Percentiles rank a stretch among this genome's conserved stretches.
Conservation (phyloP, 2,329 filamentous ascomycete genomes). For the Ilyonectria robusta region DNA sequence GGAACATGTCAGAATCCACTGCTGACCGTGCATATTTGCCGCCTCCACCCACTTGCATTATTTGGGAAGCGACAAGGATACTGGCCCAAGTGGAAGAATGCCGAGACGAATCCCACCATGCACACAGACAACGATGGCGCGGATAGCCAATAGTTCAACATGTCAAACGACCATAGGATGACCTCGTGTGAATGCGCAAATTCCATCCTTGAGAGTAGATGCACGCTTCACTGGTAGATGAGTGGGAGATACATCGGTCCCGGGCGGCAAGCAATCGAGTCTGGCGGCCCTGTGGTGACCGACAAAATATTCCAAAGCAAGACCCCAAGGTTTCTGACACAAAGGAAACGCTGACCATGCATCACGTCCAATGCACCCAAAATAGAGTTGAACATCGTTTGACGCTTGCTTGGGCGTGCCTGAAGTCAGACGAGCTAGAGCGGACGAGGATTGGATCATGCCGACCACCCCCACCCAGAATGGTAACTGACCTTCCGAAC, state of each 20-base stretch:
- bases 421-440: no score
- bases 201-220: not conserved
- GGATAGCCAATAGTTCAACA: not conserved
- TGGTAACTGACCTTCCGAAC: no score
- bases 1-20: slow-evolving; percentile 1
- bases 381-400: no score
- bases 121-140: not conserved
- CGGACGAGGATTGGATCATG: no score
- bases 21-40: not conserved
- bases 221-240: not conserved
- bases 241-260: not conserved
- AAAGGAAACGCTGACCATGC: slow-evolving; percentile 1
- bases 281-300: not conserved
- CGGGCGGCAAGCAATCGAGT: not conserved
- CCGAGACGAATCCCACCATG: not conserved
- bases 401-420: no score
- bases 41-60: not conserved
- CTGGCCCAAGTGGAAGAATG: not conserved
- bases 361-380: not conserved
- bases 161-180: not conserved
- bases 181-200: not conserved
- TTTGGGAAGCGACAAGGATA: not conserved
- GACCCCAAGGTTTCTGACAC: slow-evolving; percentile 2
- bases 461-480: no score
- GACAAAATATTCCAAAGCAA: not conserved